phyloP scores from a whole-genome alignment of 2,329 filamentous ascomycete species.

The Chaetomiaceae sp. region DNA sequence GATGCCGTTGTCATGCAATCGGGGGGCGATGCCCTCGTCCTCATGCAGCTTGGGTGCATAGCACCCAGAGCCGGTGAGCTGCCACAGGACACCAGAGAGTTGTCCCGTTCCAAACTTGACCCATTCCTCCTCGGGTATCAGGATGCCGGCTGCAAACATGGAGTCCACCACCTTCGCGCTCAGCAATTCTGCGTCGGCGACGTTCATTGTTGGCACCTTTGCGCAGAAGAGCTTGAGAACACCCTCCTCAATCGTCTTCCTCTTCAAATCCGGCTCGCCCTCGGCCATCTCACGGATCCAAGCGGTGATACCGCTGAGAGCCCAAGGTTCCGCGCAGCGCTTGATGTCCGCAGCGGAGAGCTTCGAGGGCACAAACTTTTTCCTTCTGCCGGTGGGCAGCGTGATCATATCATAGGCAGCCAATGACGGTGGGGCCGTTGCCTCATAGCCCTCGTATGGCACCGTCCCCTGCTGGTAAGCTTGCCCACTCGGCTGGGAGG shows the following conservation, averaged over 20 bases:
- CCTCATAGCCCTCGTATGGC: conserved; percentile 54
- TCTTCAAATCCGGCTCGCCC: conserved; percentile 81
- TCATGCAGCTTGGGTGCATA: conserved; percentile 84
- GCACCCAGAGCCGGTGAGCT: conserved; percentile 85
- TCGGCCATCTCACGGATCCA: conserved; percentile 91
- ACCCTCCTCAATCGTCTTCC: conserved; percentile 80
- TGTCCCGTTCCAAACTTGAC: conserved; percentile 80
- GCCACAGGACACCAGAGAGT: conserved; percentile 87
- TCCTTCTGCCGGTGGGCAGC: conserved; percentile 71
- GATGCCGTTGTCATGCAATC: conserved; percentile 67
- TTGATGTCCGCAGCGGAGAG: conserved; percentile 75
- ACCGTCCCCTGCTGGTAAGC: conserved; percentile 46
- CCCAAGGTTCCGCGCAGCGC: conserved; percentile 87
- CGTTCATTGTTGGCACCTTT: conserved; percentile 98
- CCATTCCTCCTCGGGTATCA: conserved; percentile 94
- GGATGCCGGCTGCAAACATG: conserved; percentile 73
- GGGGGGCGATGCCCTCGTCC: conserved; percentile 56
- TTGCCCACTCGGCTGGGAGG: conserved; percentile 52
- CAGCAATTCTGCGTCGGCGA: conserved; percentile 87
- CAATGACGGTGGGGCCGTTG: conserved; percentile 43
- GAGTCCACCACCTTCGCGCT: conserved; percentile 71
- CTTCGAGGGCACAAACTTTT: conserved; percentile 82
- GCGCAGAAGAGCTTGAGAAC: conserved; percentile 84
- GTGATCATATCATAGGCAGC: conserved; percentile 78
- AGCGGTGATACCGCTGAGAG: conserved; percentile 75